phyloP scores from a whole-genome alignment of 2,329 filamentous ascomycete species.

The Fusarium oxysporum region DNA sequence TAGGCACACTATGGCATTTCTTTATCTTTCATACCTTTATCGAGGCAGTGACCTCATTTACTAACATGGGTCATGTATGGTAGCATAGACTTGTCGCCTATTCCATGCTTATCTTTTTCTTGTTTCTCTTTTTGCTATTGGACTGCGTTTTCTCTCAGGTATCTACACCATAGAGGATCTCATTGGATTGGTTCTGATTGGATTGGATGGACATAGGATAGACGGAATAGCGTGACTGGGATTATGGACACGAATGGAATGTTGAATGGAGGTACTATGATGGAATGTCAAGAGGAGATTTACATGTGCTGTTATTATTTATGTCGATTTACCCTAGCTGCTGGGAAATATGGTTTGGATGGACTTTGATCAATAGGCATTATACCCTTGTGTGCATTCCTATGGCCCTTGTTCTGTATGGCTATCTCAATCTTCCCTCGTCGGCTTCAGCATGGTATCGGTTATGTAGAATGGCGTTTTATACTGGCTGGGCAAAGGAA shows the following conservation, averaged over 20 bases:
- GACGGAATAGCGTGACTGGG: constrained; percentile 22
- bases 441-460: constrained; percentile 12
- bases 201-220: constrained; percentile 37
- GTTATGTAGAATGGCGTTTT: constrained; percentile 19
- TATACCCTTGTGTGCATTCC: constrained; percentile 48
- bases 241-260: constrained; percentile 38
- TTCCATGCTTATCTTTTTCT: constrained; percentile 11
- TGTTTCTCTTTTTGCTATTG: constrained; percentile 8
- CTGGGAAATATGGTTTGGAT: constrained; percentile 27
- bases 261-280: constrained; percentile 24
- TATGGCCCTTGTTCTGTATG: constrained; percentile 26
- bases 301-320: constrained; percentile 21
- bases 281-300: constrained; percentile 26
- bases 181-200: constrained; percentile 11
- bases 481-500: constrained; percentile 20
- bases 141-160: constrained; percentile 12
- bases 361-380: constrained; percentile 47
- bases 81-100: constrained; percentile 33
- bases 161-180: constrained; percentile 39
- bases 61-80: constrained; percentile 8
- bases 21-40: constrained; percentile 6
- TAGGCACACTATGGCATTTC: constrained; percentile 6
- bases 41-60: constrained; percentile 6
- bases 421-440: constrained; percentile 5
- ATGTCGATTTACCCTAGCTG: constrained; percentile 25